These are phyloP conservation scores for Aureobasidium subglaciale DNA, from an alignment of 2,329 filamentous ascomycete species.

Conservation along the genomic window DNA sequence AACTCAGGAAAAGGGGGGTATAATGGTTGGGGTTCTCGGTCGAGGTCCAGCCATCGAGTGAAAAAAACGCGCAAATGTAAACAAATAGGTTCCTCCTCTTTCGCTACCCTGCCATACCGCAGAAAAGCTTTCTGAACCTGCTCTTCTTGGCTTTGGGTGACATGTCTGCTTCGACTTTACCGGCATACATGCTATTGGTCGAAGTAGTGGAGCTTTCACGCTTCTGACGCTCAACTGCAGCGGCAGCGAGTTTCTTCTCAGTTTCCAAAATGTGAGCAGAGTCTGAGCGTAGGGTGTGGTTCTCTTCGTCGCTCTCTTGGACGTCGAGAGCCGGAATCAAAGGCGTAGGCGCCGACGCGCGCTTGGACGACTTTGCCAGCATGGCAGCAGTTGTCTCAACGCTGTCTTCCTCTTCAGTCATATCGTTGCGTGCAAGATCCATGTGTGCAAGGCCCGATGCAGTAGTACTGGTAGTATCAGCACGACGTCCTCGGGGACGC, in stretches of 20 bases:
- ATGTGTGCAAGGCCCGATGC: neutral
- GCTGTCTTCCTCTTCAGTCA: constrained; percentile 8
- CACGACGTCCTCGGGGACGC: constrained; percentile 5
- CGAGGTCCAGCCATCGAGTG: neutral
- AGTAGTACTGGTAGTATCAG: constrained; percentile 1
- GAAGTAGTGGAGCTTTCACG: constrained; percentile 6
- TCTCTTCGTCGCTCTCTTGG: neutral
- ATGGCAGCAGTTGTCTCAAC: constrained; percentile 7
- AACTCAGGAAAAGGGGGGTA: neutral
- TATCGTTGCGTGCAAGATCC: neutral
- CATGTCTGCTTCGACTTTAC: neutral
- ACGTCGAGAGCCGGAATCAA: neutral
- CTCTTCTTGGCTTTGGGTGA: neutral
- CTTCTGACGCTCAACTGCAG: neutral
- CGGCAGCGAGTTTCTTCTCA: neutral
- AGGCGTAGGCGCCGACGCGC: neutral
- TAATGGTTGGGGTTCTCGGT: neutral
- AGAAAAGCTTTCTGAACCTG: constrained; percentile 1
- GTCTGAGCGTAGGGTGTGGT: neutral
- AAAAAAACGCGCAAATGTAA: neutral
- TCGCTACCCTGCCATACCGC: constrained; percentile 2
- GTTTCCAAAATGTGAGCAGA: neutral
- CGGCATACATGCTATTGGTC: constrained; percentile 2
- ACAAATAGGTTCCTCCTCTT: neutral
- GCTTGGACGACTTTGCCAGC: constrained; percentile 7